Percentiles rank a stretch among this genome's conserved stretches.
These are phyloP conservation scores for Cantharellus anzutake DNA, from an alignment of 768 basidiomycete genomes.

Conservation along the genomic window DNA sequence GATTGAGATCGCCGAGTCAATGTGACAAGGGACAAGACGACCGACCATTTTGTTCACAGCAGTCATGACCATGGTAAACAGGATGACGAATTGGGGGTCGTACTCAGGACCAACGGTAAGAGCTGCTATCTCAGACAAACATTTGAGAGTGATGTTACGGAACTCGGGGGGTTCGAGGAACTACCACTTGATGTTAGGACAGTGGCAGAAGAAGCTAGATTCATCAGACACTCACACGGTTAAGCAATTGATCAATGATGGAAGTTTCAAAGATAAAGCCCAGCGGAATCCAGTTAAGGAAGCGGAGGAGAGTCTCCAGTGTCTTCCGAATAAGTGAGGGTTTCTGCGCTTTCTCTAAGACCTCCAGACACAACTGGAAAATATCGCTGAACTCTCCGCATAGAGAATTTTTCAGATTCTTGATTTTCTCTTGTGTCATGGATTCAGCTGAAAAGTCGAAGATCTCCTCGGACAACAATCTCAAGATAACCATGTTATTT, in stretches of 20 bases:
- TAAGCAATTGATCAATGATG: conserved; percentile 83
- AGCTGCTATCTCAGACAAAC: conserved; percentile 88
- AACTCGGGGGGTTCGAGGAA: conserved; percentile 95
- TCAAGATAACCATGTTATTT: conserved; percentile 99
- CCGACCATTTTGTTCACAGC: conserved; percentile 84
- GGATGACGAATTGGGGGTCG: conserved; percentile 90
- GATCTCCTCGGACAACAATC: conserved; percentile 93
- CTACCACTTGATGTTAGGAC: conserved; percentile 23
- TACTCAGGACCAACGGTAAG: conserved; percentile 93
- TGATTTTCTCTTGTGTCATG: conserved; percentile 95
- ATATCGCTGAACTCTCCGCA: conserved; percentile 93
- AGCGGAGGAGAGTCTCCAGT: conserved; percentile 82
- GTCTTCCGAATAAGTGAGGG: conserved; percentile 86
- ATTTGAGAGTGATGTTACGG: conserved; percentile 91
- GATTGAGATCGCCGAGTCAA: conserved; percentile 8
- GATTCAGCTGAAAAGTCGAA: conserved; percentile 98
- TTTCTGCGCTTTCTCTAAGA: conserved; percentile 93
- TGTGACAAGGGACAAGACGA: conserved; percentile 56
- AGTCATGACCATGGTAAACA: conserved; percentile 98
- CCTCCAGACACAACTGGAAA: conserved; percentile 93
- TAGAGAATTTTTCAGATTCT: conserved; percentile 96
- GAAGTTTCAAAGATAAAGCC: conserved; percentile 98
- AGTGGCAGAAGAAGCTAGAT: conserved; percentile 8
- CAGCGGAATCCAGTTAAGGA: conserved; percentile 97
- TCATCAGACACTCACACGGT: conserved; percentile 42